Conservation (phyloP, 176 grass and related monocot species). For the Paspalum notatum region DNA sequence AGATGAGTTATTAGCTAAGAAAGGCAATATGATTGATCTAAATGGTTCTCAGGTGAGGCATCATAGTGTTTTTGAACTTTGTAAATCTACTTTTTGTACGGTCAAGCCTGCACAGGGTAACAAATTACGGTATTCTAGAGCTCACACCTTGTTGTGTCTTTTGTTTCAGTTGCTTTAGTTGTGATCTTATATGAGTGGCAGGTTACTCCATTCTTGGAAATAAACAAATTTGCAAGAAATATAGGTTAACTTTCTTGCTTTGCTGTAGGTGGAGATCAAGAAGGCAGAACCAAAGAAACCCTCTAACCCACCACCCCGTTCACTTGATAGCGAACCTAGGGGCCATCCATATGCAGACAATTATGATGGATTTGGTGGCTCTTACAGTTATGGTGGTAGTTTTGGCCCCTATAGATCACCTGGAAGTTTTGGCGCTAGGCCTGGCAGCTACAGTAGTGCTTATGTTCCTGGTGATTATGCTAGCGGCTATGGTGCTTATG, state of each 20-base stretch:
- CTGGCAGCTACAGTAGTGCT: conserved; percentile 54
- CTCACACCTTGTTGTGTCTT: conserved; percentile 24
- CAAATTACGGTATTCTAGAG: conserved; percentile 2
- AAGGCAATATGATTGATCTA: conserved; percentile 93
- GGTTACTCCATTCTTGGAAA: conserved; percentile 33
- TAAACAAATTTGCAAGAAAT: conserved; percentile 38
- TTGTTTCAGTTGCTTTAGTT: conserved; percentile 20
- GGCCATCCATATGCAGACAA: conserved; percentile 46
- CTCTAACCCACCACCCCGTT: conserved; percentile 63
- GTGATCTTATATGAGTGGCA: conserved; percentile 28
- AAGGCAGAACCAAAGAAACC: conserved; percentile 98
- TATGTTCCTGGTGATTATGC: conserved; percentile 54
- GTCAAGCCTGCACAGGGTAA: not conserved
- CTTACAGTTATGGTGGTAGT: conserved; percentile 56
- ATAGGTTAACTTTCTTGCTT: conserved; percentile 67
- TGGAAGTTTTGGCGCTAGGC: conserved; percentile 69
- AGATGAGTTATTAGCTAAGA: conserved; percentile 94
- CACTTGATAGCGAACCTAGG: conserved; percentile 66
- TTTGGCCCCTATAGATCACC: conserved; percentile 78
- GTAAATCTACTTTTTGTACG: conserved; percentile 37
- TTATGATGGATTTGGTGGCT: conserved; percentile 68
- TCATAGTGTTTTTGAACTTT: conserved; percentile 24
- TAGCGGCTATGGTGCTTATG: conserved; percentile 50
- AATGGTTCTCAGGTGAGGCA: conserved; percentile 87
- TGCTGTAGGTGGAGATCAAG: conserved; percentile 97